Evolutionary conservation across 257 asterid species (phyloP), one percentile per base, ranked within the genome.

Genomic region (Verbena officinalis): DNA sequence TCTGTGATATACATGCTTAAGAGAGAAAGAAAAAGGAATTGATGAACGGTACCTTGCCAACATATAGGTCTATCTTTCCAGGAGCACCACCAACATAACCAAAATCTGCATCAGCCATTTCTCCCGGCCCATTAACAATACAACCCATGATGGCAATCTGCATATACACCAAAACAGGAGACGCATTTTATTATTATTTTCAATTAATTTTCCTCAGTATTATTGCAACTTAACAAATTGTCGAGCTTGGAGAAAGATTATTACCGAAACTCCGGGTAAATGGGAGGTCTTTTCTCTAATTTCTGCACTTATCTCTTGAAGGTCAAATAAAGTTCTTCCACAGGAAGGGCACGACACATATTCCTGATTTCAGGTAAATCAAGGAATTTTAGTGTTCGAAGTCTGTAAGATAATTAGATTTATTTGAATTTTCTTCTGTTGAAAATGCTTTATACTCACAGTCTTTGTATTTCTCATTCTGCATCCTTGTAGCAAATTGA

Each of bases 91-190:
- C 99, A 33, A 94, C 99, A 45, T 94, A 94, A 36, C 99, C 99
- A 70, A 94, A 94, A 81, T 94, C 97, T 16, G 99, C 99, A 75
- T 94, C 99, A 9, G 97, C 99, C 99, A 94, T 94, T 78, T 94
- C 99, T 73, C 99, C 99, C 0, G 97, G 99, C 48, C 99, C 99
- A 65, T 94, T 94, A 75, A 94, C 99, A 59, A 90, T 94, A 83
- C 99, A 94, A 24, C 99, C 99, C 99, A 94, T 94, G 63, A 94
- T 94, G 23, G 99, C 99, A 62, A 94, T 94, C 99, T 94, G 79
- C 4, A 27, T 27, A 27, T 44, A 46, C n/a, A 68, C 13, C 42
- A 48, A 55, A 65, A 36, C 7, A 44, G 51, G 33, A 56, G 31
- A 12, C 52, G 10, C 27, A 45, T 15, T 44, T 7, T 14, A n/a